phyloP scores from a whole-genome alignment of 345 rosid genomes.

The Brassica napus region DNA sequence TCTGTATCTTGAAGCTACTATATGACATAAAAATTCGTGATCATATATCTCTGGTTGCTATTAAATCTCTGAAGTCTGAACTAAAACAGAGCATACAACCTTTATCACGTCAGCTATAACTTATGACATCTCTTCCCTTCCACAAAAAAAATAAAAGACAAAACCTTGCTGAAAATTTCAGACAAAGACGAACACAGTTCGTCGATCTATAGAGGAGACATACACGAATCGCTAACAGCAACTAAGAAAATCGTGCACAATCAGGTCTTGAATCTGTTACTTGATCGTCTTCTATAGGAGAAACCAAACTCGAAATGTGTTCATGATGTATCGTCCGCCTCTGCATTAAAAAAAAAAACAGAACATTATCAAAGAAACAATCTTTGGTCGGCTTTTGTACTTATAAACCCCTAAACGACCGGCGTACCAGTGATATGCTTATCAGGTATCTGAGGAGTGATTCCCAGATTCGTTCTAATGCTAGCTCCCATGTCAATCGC shows the following conservation, averaged over 20 bases:
- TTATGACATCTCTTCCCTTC: not conserved
- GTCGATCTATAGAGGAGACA: not conserved
- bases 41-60: not conserved
- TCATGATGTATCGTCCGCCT: slow-evolving; percentile 30
- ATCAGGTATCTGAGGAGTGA: slow-evolving; percentile 32
- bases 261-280: not conserved
- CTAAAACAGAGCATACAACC: not conserved
- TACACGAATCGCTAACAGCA: not conserved
- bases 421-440: slow-evolving; percentile 26
- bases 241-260: not conserved
- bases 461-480: slow-evolving; percentile 48
- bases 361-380: not conserved
- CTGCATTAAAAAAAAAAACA: slow-evolving; percentile 9
- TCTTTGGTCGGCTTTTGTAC: not conserved
- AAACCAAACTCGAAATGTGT: not conserved
- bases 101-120: not conserved
- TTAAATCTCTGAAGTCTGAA: not conserved
- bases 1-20: not conserved
- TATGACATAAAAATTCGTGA: not conserved
- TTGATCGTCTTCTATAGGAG: not conserved
- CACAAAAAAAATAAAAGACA: not conserved
- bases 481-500: slow-evolving; percentile 48
- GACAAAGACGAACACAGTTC: not conserved
- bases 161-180: not conserved
- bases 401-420: not conserved